These are phyloP conservation scores for Cryptosporidium bovis DNA, from an alignment of 169 alveolate species.

Conservation along the genomic window DNA sequence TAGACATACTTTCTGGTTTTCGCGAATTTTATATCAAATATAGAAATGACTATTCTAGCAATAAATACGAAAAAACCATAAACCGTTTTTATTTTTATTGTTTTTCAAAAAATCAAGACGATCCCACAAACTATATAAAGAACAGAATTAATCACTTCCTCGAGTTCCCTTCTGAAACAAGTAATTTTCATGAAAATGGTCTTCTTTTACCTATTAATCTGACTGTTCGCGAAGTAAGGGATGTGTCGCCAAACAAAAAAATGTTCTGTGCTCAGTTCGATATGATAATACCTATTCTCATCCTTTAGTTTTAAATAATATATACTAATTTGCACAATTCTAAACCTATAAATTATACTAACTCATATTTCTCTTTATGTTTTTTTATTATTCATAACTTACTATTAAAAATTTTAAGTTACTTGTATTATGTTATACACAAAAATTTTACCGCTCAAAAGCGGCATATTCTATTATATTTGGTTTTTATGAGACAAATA, in stretches of 20 bases:
- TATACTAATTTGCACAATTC: too few relatives aligned
- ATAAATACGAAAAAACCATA: constrained; percentile 34
- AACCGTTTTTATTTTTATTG: constrained; percentile 83
- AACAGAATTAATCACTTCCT: constrained; percentile 76
- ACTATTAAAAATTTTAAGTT: too few relatives aligned
- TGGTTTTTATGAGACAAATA: too few relatives aligned
- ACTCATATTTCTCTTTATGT: too few relatives aligned
- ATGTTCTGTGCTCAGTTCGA: constrained; percentile 84
- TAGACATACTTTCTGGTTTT: constrained; percentile 82
- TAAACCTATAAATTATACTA: too few relatives aligned
- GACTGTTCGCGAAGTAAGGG: constrained; percentile 81
- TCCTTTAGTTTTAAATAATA: too few relatives aligned
- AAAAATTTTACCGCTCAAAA: too few relatives aligned
- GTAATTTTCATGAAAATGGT: constrained; percentile 18
- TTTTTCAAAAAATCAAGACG: constrained; percentile 79
- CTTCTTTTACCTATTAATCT: constrained; percentile 2
- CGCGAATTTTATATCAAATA: constrained; percentile 73
- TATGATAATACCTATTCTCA: constrained; percentile 61
- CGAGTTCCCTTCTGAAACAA: background rate
- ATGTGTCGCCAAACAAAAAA: constrained; percentile 81
- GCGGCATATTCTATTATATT: too few relatives aligned
- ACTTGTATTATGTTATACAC: too few relatives aligned
- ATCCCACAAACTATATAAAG: constrained; percentile 78
- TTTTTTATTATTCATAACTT: too few relatives aligned
- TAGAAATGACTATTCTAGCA: too few relatives aligned